Percentiles rank a stretch among this genome's conserved stretches.
Conservation (phyloP, 225 moss, liverwort and hornwort genomes). For the Straminergon stramineum region DNA sequence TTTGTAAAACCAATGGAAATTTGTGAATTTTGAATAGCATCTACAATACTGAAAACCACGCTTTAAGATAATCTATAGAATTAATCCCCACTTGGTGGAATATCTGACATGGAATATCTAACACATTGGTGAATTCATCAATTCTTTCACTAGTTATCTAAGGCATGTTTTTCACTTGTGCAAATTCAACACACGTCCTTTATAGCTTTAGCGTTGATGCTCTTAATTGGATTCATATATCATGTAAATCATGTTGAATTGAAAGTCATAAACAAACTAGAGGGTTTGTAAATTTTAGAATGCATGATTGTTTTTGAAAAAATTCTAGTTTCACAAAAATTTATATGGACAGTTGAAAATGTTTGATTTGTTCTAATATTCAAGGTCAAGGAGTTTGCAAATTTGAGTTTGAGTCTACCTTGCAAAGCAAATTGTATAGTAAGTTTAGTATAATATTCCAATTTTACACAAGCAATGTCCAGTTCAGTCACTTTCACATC, state of each 20-base stretch:
- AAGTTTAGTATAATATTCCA: neutral
- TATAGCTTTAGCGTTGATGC: too few species aligned
- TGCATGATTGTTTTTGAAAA: too few species aligned
- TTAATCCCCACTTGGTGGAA: neutral
- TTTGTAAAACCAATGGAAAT: neutral
- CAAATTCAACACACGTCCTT: neutral
- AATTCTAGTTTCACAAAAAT: neutral
- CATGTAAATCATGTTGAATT: neutral
- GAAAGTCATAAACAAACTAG: neutral
- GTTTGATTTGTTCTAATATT: neutral
- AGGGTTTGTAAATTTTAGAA: neutral
- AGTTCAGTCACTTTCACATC: neutral
- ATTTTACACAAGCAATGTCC: neutral
- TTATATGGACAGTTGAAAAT: neutral
- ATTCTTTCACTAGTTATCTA: neutral
- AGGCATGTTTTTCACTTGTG: accelerated
- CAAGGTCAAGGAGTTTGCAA: neutral
- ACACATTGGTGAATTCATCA: neutral
- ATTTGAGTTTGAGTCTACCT: neutral
- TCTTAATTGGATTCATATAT: too few species aligned
- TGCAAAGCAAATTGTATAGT: neutral
- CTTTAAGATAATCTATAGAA: neutral
- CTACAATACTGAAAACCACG: accelerated
- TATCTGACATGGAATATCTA: too few species aligned
- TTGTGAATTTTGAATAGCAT: neutral